A percentile compares a stretch with the other conserved stretches of the same genome.
phyloP scores from a whole-genome alignment of 192 early-diverging fungal species.

The Umbelopsis sp. region DNA sequence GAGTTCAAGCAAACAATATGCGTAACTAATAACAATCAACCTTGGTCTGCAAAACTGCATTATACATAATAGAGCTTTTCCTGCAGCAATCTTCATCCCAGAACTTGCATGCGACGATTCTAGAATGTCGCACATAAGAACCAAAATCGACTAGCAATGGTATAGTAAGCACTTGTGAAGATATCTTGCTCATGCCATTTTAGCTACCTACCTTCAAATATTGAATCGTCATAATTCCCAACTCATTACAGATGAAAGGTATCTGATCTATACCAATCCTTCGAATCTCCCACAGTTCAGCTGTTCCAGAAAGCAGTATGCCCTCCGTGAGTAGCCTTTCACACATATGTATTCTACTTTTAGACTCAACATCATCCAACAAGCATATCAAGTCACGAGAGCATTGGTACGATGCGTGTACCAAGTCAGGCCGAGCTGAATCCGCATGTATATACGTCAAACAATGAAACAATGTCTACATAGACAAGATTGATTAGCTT shows the following conservation, averaged over 20 bases:
- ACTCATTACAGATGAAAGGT: not conserved
- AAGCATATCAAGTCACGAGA: not conserved
- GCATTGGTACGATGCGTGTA: not conserved
- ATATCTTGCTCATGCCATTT: not conserved
- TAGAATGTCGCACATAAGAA: not conserved
- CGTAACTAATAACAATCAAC: not conserved
- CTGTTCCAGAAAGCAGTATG: not conserved
- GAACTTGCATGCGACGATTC: not conserved
- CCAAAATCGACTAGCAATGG: not conserved
- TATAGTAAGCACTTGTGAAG: not conserved
- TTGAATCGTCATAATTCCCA: not conserved
- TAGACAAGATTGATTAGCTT: too few species aligned
- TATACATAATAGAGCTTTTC: not conserved
- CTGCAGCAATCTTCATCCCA: not conserved
- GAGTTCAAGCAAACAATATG: too few species aligned
- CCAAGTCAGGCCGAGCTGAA: not conserved
- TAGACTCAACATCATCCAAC: not conserved
- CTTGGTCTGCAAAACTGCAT: conserved; percentile 5
- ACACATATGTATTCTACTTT: not conserved
- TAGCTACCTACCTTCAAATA: not conserved
- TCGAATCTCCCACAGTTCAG: conserved; percentile 5
- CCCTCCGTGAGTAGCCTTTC: not conserved
- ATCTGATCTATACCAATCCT: not conserved
- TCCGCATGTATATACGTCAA: conserved; percentile 7
- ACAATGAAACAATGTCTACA: not conserved